Conservation (phyloP, 192 early-diverging fungal genomes). For the Linnemannia schmuckeri region DNA sequence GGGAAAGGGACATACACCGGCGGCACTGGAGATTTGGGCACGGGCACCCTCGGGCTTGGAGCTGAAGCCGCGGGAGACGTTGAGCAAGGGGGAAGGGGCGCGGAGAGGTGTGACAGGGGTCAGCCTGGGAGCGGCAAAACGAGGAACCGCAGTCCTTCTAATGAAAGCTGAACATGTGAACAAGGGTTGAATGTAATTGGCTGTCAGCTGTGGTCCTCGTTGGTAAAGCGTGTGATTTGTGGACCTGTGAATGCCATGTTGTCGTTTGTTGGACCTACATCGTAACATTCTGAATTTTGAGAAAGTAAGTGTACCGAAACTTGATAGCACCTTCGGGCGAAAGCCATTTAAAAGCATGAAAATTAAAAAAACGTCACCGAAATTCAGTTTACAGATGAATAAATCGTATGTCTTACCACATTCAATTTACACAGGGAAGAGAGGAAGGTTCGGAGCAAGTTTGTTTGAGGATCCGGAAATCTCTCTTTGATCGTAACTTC, state of each 20-base stretch:
- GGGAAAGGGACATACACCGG: slow-evolving; percentile 27
- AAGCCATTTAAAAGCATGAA: neutral
- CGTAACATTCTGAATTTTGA: no score
- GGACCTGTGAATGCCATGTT: neutral
- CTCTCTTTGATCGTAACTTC: slow-evolving; percentile 3
- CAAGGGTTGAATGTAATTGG: neutral
- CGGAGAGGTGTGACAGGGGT: neutral
- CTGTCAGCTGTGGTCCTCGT: neutral
- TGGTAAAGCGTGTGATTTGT: neutral
- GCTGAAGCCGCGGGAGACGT: slow-evolving; percentile 1
- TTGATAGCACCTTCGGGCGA: no score
- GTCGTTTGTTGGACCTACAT: no score
- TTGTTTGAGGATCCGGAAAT: neutral
- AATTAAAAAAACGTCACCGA: no score
- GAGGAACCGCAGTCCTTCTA: neutral
- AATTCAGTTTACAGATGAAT: no score
- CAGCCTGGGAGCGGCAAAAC: neutral
- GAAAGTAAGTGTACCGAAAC: no score
- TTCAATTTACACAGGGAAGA: no score
- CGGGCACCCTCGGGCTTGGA: slow-evolving; percentile 38
- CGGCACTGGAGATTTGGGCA: slow-evolving; percentile 31
- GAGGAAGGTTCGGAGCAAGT: no score
- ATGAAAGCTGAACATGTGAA: neutral
- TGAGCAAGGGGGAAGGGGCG: neutral
- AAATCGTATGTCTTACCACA: no score